Percentiles rank a stretch among this genome's conserved stretches.
Evolutionary conservation across 2,329 filamentous ascomycete species (phyloP).

Genomic region (Boeremia exigua): DNA sequence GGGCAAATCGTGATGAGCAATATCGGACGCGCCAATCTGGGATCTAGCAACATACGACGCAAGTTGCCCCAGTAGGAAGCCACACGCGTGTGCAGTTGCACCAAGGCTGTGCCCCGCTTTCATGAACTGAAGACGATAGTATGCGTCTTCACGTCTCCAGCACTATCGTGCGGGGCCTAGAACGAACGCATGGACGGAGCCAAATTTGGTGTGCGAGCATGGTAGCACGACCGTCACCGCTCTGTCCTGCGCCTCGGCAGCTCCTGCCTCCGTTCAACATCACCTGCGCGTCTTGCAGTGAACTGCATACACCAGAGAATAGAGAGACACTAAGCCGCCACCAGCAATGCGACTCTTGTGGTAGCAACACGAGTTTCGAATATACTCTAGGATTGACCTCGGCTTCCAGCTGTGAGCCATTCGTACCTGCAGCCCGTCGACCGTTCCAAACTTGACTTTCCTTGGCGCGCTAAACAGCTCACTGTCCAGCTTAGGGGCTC

Average conservation of each 20-base stretch:
- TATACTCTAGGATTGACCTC: background rate
- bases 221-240: constrained; percentile 16
- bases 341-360: background rate
- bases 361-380: background rate
- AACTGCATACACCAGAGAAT: background rate
- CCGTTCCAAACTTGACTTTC: background rate
- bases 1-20: constrained; percentile 32
- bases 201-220: constrained; percentile 1
- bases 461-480: constrained; percentile 1
- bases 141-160: background rate
- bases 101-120: background rate
- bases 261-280: background rate
- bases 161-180: background rate
- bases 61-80: background rate
- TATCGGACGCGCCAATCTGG: background rate
- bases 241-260: background rate
- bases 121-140: background rate
- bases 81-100: background rate
- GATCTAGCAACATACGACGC: background rate
- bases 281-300: background rate
- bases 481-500: background rate
- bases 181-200: constrained; percentile 2
- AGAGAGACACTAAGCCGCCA: background rate
- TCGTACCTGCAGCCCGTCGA: constrained; percentile 8
- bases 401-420: background rate